phyloP scores from a whole-genome alignment of 2,329 filamentous ascomycete genomes.

The Pseudogymnoascus sp. region DNA sequence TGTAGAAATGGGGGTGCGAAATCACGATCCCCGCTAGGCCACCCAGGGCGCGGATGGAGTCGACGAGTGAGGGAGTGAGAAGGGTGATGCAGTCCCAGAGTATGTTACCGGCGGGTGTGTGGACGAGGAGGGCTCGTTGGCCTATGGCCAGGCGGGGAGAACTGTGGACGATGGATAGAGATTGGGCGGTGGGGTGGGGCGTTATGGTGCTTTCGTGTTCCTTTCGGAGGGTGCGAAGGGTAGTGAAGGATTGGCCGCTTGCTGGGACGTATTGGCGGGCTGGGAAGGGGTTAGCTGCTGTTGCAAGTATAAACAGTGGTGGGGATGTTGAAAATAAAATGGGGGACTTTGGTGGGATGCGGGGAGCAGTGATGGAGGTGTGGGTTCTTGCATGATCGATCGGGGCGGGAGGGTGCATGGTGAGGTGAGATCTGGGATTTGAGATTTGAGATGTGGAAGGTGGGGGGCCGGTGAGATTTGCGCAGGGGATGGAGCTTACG shows the following conservation, averaged over 20 bases:
- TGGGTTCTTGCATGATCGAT: background rate
- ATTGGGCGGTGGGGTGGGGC: conserved; percentile 36
- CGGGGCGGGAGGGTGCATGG: background rate
- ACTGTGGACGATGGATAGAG: conserved; percentile 40
- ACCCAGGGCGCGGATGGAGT: conserved; percentile 49
- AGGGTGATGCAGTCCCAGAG: conserved; percentile 73
- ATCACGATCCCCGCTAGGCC: conserved; percentile 66
- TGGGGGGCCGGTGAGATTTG: background rate
- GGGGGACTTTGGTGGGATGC: background rate
- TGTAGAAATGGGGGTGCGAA: conserved; percentile 76
- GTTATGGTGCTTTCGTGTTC: conserved; percentile 47
- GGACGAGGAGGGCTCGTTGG: conserved; percentile 62
- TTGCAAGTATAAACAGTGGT: background rate
- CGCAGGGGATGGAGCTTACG: conserved; percentile 20
- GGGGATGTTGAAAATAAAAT: too few species aligned
- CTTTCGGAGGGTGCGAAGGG: conserved; percentile 37
- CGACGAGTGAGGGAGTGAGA: conserved; percentile 56
- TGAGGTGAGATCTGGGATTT: background rate
- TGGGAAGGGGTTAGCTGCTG: conserved; percentile 19
- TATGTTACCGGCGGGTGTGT: conserved; percentile 58
- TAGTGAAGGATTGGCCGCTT: conserved; percentile 58
- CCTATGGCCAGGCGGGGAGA: conserved; percentile 62
- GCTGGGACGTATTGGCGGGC: conserved; percentile 61
- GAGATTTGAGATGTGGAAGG: background rate
- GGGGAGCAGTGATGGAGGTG: background rate